Evolutionary conservation across 176 grass and related monocot genomes (phyloP).

Genomic region (Microstegium vimineum): DNA sequence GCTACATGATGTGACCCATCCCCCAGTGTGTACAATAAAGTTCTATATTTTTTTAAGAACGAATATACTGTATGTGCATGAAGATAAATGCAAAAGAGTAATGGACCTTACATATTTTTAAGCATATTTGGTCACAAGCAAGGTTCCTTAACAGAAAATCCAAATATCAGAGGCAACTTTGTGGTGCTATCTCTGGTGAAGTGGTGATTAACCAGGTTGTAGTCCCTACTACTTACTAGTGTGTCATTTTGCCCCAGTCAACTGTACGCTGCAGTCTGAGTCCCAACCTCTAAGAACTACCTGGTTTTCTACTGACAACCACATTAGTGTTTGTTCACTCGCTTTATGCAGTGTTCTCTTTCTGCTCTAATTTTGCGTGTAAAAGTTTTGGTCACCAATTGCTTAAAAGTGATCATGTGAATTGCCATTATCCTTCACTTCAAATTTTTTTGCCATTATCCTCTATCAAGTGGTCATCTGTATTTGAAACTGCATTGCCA

Average conservation of each 20-base stretch:
- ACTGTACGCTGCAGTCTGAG: too few species aligned
- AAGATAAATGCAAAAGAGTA: too few species aligned
- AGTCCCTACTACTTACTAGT: neutral
- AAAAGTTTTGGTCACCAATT: neutral
- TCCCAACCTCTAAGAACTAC: neutral
- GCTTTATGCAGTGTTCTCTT: neutral
- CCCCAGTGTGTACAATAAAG: too few species aligned
- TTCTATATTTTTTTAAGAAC: too few species aligned
- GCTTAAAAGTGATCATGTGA: neutral
- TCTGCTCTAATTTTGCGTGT: neutral
- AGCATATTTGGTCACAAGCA: too few species aligned
- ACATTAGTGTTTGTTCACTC: neutral
- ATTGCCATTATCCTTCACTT: neutral
- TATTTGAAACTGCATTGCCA: neutral
- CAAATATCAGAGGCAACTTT: too few species aligned
- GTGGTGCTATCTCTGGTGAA: too few species aligned
- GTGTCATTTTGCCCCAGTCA: neutral
- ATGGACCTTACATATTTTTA: too few species aligned
- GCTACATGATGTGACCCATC: too few species aligned
- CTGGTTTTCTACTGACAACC: neutral
- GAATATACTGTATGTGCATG: too few species aligned
- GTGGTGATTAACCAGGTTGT: too few species aligned
- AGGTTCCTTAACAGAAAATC: too few species aligned
- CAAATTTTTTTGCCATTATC: neutral
- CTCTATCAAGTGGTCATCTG: neutral